A percentile compares a stretch with the other conserved stretches of the same genome.
Evolutionary conservation across 352 stramenopile genomes (phyloP).

Genomic region (Pythium scleroteichum): DNA sequence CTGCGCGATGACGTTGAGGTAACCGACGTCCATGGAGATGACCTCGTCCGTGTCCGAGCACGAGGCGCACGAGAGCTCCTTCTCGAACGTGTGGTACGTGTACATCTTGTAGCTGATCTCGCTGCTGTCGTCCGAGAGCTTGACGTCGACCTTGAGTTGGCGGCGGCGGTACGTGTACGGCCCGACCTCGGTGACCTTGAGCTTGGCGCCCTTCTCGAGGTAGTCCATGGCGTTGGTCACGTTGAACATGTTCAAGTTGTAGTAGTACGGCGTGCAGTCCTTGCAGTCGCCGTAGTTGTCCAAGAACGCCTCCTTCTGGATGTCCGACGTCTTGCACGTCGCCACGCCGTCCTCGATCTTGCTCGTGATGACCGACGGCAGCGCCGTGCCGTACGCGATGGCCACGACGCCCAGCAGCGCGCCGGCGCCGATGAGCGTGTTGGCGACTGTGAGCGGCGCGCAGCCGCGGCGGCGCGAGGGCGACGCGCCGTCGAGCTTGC

Average conservation of each 20-base stretch:
- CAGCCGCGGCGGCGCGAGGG: slow-evolving; percentile 3
- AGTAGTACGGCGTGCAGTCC: slow-evolving; percentile 74
- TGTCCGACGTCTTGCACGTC: slow-evolving; percentile 39
- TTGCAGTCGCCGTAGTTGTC: slow-evolving; percentile 72
- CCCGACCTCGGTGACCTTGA: slow-evolving; percentile 62
- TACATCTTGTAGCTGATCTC: slow-evolving; percentile 76
- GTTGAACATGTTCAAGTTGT: slow-evolving; percentile 68
- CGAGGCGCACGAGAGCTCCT: slow-evolving; percentile 44
- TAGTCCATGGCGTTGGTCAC: slow-evolving; percentile 70
- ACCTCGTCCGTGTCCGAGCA: slow-evolving; percentile 61
- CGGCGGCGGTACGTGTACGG: slow-evolving; percentile 68
- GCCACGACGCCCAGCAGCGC: slow-evolving; percentile 40
- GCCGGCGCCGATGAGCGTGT: slow-evolving; percentile 38
- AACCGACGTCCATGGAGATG: slow-evolving; percentile 54
- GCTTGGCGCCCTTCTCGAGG: slow-evolving; percentile 44
- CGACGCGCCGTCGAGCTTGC: slow-evolving; percentile 1
- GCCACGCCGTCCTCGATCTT: slow-evolving; percentile 41
- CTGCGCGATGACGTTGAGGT: slow-evolving; percentile 62
- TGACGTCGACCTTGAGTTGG: slow-evolving; percentile 62
- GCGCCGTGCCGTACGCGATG: slow-evolving; percentile 52
- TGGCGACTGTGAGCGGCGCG: slow-evolving; percentile 19
- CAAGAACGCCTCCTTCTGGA: slow-evolving; percentile 41
- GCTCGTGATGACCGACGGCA: slow-evolving; percentile 46
- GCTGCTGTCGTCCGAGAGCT: slow-evolving; percentile 44
- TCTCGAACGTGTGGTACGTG: slow-evolving; percentile 65